Base-by-base conservation (phyloP, 1,284 basidiomycete genomes). In the Meira nashicola region DNA sequence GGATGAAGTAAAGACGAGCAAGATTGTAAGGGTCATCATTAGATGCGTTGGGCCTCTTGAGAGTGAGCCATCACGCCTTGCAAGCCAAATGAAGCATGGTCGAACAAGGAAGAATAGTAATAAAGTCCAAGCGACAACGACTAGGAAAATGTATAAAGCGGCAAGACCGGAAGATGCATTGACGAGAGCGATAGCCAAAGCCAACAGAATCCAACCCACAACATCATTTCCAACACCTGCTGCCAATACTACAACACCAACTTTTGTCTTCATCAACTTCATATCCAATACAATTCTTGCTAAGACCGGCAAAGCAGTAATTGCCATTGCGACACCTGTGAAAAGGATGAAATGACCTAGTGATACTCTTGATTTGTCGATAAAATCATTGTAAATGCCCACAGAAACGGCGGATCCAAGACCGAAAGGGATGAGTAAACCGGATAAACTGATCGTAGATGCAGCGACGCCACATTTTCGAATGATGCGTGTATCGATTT, bases 281-380 rank as follows among this genome's bases (percentile, higher is more conserved):
- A 82, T 81, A 57, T 83, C 82, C 52, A 68, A 66, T 28, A 75
- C 58, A 55, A 75, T 75, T 52, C 94, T 87, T 77, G 93, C 96
- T 3, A 97, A 84, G 3, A 98, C 93, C 0, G 84, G 80, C 55
- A 81, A 81, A 0, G 92, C 92, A 0, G 92, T 96, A 78, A 96
- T 96, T 2, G 88, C 87, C 80, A 87, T 91, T 0, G 92, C 87
- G 15, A 94, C 90, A 51, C 91, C 90, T 43, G 90, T 86, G 79
- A 96, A 97, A 44, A 98, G 86, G 83, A 97, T 85, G 79, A 97
- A 97, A 76, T 95, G 84, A 1, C 89, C 87, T 77, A 89, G 86
- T 46, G 86, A 80, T 58, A 88, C 84, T 47, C 79, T 80, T 25
- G 71, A 59, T 11, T 48, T 53, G 66, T 86, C 83, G 71, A 94